Evolutionary conservation across 73 alveolate genomes (phyloP), one percentile per base, ranked within the genome.

Genomic region (Blepharisma stoltei): DNA sequence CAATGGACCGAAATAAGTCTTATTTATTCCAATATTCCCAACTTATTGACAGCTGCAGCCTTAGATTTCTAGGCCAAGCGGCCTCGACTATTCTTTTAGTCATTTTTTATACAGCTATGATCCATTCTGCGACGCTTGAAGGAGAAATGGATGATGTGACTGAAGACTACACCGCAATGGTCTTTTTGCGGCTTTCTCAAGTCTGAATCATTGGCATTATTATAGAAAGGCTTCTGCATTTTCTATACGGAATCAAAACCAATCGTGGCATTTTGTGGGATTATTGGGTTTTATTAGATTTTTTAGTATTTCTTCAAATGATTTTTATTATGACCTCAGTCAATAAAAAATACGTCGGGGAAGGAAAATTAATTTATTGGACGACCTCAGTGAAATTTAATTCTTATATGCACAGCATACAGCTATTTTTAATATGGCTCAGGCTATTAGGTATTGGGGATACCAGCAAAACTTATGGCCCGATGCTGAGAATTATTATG

Each of bases 391-490:
- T 11, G 11, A 21, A 44, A 9, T 44, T 69, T 44, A 69, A 69
- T 43, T 47, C 79, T 46, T 46, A 14, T 7, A 69, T 69, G 79
- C 79, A 69, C 27, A 7, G 54, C 2, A 43, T 46, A 20, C 32
- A 14, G 25, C 41, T 46, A 2, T 69, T 47, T 25, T 69, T 69
- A 14, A 20, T 38, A 44, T 69, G 79, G 65, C 9, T 69, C 0
- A 38, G 45, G 27, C 65, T 46, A 18, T 69, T 69, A 8, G 27
- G 65, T 0, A 46, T 69, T 69, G n/a, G 11, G 6, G 27, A 7
- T 37, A 43, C 45, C 14, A 69, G 71, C 9, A n/a, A 69, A 25
- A 18, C 79, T 18, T 69, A 44, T 43, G 79, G 79, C 78, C 79
- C 79, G 11, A 9, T 69, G 32, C n/a, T 69, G 0, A 9, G 79